Evolutionary conservation across 352 stramenopile genomes (phyloP), one percentile per base, ranked within the genome.

Genomic region (Globisporangium abappressorium): DNA sequence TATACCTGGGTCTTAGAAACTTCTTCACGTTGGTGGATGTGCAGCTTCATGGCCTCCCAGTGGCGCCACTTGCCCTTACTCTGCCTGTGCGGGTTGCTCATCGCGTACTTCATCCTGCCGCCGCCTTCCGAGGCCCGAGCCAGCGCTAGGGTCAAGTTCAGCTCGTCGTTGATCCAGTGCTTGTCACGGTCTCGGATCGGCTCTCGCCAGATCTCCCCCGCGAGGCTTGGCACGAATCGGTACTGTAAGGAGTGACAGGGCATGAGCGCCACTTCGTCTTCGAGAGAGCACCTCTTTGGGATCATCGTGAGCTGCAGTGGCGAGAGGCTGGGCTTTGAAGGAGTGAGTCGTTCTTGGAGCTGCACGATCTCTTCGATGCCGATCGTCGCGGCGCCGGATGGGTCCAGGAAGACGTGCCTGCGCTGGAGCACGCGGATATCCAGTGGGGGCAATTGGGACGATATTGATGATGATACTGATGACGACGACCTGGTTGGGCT

Each of bases 251-350:
- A 81, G 70, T 90, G 78, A 53, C 84, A 92, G 2, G 84, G 84
- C 84, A 92, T 92, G n/a, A 92, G 76, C 24, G 84, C 80, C 18
- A 90, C 55, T 65, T 92, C 84, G 59, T 92, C 84, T 1, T 72
- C 58, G 9, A 49, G 34, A 24, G 77, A 55, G 47, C 81, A 87
- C 55, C 87, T 90, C 26, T 80, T 81, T 1, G 84, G 80, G 5
- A 88, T 63, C 24, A 64, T 43, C n/a, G 75, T 53, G 22, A 92
- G 74, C 26, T 84, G 76, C 1, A 90, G 68, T 3, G 74, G 70
- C 41, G 83, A 83, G 12, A 20, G 67, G 20, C 14, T 60, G 65
- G 5, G n/a, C 8, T 65, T 70, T 3, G 47, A 46, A 7, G 64
- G 55, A 12, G 69, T 75, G 46, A 24, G 49, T 30, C 62, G 70